Evolutionary conservation across 495 filamentous ascomycete genomes (phyloP).

Genomic region (Aspergillus asperescens): DNA sequence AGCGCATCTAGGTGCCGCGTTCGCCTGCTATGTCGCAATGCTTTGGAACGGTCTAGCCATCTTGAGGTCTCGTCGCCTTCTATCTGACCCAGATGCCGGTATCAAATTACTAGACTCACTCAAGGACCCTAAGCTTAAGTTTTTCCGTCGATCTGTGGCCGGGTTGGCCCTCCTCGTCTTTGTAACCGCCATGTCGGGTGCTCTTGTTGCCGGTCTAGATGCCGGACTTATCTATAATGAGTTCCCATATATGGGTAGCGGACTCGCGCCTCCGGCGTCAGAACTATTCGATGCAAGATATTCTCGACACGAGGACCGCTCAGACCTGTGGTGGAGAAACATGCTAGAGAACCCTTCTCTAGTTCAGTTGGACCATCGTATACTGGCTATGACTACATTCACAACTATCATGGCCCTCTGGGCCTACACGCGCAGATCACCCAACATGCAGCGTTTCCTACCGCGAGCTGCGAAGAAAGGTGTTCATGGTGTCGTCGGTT

Average conservation of each 20-base stretch:
- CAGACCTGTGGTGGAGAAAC: constrained; percentile 92
- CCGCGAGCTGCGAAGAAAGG: constrained; percentile 63
- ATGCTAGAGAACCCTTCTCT: constrained; percentile 92
- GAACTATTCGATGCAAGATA: constrained; percentile 87
- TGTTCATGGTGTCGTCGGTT: constrained; percentile 72
- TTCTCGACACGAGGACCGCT: constrained; percentile 65
- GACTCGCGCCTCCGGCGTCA: constrained; percentile 68
- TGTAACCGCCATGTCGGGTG: constrained; percentile 86
- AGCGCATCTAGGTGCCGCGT: constrained; percentile 83
- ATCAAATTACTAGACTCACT: constrained; percentile 53
- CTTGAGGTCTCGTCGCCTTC: constrained; percentile 64
- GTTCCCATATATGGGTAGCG: constrained; percentile 89
- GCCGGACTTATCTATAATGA: constrained; percentile 98
- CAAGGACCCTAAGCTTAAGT: constrained; percentile 56
- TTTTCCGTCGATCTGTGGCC: constrained; percentile 68
- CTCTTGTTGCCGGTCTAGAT: constrained; percentile 88
- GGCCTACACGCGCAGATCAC: constrained; percentile 64
- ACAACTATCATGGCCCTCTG: constrained; percentile 70
- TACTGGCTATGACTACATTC: constrained; percentile 85
- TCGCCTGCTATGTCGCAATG: constrained; percentile 89
- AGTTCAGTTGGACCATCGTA: constrained; percentile 93
- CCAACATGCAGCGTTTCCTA: constrained; percentile 54
- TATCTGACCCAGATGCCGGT: constrained; percentile 56
- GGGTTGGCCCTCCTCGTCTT: constrained; percentile 76
- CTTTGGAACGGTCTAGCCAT: constrained; percentile 85